Conservation (phyloP, 257 asterid species). For the Orobanche coerulescens region DNA sequence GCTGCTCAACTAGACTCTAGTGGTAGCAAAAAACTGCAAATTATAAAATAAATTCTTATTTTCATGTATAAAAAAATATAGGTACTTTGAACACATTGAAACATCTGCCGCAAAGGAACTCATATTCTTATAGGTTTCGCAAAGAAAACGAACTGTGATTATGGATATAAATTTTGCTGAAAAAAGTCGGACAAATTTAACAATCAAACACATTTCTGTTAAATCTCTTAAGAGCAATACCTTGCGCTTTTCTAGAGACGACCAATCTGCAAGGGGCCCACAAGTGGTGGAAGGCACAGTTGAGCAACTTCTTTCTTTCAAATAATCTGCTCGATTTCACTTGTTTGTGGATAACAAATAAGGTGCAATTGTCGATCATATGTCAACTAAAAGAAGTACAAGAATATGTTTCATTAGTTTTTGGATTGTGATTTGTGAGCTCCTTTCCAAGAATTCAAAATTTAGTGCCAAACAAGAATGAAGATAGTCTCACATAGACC, state of each 20-base stretch:
- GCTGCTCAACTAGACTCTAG: slow-evolving; percentile 53
- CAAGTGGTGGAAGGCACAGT: slow-evolving; percentile 22
- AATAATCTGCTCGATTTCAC: slow-evolving; percentile 37
- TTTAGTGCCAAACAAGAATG: not conserved
- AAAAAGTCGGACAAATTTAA: not conserved
- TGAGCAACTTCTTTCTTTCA: slow-evolving; percentile 36
- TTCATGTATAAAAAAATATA: not conserved
- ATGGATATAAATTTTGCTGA: not conserved
- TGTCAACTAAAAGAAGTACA: not conserved
- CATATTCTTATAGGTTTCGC: not conserved
- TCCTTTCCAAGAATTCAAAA: not conserved
- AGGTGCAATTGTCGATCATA: slow-evolving; percentile 14
- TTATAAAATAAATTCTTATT: not conserved
- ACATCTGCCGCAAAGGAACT: not conserved
- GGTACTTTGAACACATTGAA: not conserved
- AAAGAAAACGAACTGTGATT: not conserved
- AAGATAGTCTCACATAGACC: too few species aligned
- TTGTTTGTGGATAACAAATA: slow-evolving; percentile 35
- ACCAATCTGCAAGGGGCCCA: slow-evolving; percentile 32
- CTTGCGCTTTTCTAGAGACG: slow-evolving; percentile 37
- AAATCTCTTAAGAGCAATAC: slow-evolving; percentile 28
- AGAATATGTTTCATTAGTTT: not conserved
- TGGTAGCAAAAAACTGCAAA: slow-evolving; percentile 55
- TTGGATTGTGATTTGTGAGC: not conserved
- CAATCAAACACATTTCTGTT: not conserved